phyloP scores from a whole-genome alignment of 2,329 filamentous ascomycete genomes.

The Colletotrichum euphorbiae region DNA sequence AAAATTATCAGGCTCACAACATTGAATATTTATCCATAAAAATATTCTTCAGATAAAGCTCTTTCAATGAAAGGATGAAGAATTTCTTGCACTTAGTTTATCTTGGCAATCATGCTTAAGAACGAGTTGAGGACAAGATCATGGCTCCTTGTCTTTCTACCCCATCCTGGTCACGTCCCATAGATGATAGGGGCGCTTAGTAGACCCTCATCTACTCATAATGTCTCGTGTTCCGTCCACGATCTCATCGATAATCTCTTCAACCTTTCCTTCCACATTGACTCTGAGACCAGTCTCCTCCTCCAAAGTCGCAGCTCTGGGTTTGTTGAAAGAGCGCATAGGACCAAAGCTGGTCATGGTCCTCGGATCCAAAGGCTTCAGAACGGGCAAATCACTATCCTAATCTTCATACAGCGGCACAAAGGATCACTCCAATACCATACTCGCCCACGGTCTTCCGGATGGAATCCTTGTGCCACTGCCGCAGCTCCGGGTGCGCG shows the following conservation, averaged over 20 bases:
- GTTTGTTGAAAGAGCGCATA: not conserved
- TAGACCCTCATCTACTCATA: not conserved
- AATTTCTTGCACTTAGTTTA: too few relatives aligned
- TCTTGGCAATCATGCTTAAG: too few relatives aligned
- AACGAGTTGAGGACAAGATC: too few relatives aligned
- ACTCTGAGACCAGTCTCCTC: not conserved
- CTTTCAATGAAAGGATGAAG: too few relatives aligned
- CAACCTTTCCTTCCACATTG: not conserved
- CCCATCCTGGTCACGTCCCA: too few relatives aligned
- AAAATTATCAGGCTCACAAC: too few relatives aligned
- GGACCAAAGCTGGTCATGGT: not conserved
- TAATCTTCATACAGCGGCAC: slow-evolving; percentile 42
- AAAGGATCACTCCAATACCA: slow-evolving; percentile 46
- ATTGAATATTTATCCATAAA: too few relatives aligned
- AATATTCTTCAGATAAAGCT: too few relatives aligned
- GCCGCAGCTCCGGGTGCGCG: slow-evolving; percentile 47
- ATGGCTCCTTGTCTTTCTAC: too few relatives aligned
- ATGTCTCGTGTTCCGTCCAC: not conserved
- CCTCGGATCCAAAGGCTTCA: not conserved
- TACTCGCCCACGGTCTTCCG: slow-evolving; percentile 45
- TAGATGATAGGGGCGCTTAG: too few relatives aligned
- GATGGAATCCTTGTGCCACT: slow-evolving; percentile 46
- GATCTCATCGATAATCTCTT: not conserved
- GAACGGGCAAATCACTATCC: not conserved
- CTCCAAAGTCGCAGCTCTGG: not conserved